A percentile compares a stretch with the other conserved stretches of the same genome.
phyloP scores from a whole-genome alignment of 2,329 filamentous ascomycete genomes.

The Cadophora sp. region DNA sequence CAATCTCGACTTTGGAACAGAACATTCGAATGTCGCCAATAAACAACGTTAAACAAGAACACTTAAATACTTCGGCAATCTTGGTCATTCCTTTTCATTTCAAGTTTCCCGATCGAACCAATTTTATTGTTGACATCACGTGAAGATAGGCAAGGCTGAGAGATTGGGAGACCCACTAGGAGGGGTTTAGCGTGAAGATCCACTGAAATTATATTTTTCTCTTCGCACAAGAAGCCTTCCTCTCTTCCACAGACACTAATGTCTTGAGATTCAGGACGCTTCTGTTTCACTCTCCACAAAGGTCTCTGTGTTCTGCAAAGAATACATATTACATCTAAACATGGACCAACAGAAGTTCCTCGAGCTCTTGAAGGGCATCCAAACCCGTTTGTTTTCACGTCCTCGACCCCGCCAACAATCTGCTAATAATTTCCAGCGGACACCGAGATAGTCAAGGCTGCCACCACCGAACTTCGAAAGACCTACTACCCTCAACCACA shows the following conservation, averaged over 20 bases:
- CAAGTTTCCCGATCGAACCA: too few relatives aligned
- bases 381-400: conserved; percentile 73
- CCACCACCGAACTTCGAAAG: conserved; percentile 89
- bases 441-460: conserved; percentile 87
- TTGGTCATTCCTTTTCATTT: too few relatives aligned
- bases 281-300: background rate
- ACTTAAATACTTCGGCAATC: too few relatives aligned
- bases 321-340: conserved; percentile 36
- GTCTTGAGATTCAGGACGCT: conserved; percentile 26
- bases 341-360: conserved; percentile 88
- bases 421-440: conserved; percentile 66
- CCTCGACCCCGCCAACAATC: conserved; percentile 22
- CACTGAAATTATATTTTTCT: conserved; percentile 18
- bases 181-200: background rate
- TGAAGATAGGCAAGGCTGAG: conserved; percentile 7
- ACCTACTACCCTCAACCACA: conserved; percentile 89
- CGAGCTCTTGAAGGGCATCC: conserved; percentile 83
- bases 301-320: conserved; percentile 13
- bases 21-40: too few relatives aligned
- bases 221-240: background rate
- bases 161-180: background rate
- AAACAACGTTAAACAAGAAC: too few relatives aligned
- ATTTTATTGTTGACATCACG: background rate
- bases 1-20: background rate
- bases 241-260: conserved; percentile 14